These are phyloP conservation scores for Gryganskiella cystojenkinii DNA, from an alignment of 192 early-diverging fungal genomes.

Conservation along the genomic window DNA sequence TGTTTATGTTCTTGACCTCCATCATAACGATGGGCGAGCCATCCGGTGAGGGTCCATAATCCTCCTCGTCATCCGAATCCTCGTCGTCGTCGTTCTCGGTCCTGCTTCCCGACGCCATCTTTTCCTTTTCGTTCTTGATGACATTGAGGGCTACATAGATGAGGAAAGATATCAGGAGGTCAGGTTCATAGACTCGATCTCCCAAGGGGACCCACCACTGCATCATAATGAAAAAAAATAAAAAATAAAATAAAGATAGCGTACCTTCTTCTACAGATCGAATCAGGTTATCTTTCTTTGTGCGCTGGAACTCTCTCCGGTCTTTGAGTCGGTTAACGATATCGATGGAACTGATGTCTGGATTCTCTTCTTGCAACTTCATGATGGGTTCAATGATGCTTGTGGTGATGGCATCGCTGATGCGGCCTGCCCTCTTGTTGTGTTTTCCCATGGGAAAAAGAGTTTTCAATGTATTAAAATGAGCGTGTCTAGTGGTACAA, in stretches of 20 bases:
- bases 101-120: constrained; percentile 15
- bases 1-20: constrained; percentile 61
- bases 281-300: constrained; percentile 36
- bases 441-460: constrained; percentile 32
- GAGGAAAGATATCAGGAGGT: too few relatives aligned
- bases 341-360: constrained; percentile 41
- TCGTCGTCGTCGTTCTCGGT: constrained; percentile 16
- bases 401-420: constrained; percentile 48
- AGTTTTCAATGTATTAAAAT: neutral
- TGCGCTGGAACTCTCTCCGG: constrained; percentile 26
- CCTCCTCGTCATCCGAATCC: constrained; percentile 47
- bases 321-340: constrained; percentile 39
- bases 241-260: neutral
- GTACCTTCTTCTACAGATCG: constrained; percentile 44
- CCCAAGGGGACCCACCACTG: too few relatives aligned
- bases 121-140: constrained; percentile 33
- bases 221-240: neutral
- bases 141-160: constrained; percentile 37
- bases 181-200: too few relatives aligned
- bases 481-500: neutral
- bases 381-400: constrained; percentile 53
- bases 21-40: constrained; percentile 50
- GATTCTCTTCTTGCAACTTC: constrained; percentile 54
- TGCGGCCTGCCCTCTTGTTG: constrained; percentile 44
- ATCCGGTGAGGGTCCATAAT: constrained; percentile 30